Evolutionary conservation across 73 alveolate genomes (phyloP), one percentile per base, ranked within the genome.

Genomic region (Paraurostyla sp.): DNA sequence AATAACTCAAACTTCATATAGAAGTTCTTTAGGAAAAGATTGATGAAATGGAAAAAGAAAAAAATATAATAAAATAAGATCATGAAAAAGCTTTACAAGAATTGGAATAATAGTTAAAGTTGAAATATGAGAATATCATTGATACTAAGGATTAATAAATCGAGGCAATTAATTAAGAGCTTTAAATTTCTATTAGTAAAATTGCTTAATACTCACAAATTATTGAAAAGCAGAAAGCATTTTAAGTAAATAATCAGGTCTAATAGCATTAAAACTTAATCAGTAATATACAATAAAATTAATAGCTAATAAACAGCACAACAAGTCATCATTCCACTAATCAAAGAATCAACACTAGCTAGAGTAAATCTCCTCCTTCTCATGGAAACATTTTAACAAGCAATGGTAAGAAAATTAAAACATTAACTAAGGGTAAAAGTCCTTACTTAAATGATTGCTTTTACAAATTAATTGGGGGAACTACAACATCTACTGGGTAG

Each of bases 1-100:
- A 96, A 75, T 92, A 94, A 50, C 92, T 96, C 60, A 96, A 94
- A 87, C 87, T 96, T 30, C 98, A 95, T 69, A 93, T 93, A 51
- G 98, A 95, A 45, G 97, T 82, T 54, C 91, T 90, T 46, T 82
- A 90, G 59, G 92, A 91, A 49, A 91, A 95, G 76, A 85, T 91
- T 40, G 97, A 95, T 80, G 93, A 93, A 50, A 65, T 93, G 16
- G 96, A 95, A 91, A 95, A 89, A 56, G 91, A 86, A 85, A 51
- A 48, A 49, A 23, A 7, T 3, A 23, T 15, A 2, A 25, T 46
- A 29, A 3, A 49, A 29, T 3, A 3, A 15, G 45, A 40, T 3
- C 52, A 49, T 43, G 75, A 43, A 25, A 75, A 46, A 7, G 76
- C 4, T 11, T 6, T 46, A 48, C 22, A 43, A 32, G 69, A 43